Percentiles rank a stretch among this genome's conserved stretches.
phyloP scores from a whole-genome alignment of 129 eudicot genomes.

The Mikania micrantha region DNA sequence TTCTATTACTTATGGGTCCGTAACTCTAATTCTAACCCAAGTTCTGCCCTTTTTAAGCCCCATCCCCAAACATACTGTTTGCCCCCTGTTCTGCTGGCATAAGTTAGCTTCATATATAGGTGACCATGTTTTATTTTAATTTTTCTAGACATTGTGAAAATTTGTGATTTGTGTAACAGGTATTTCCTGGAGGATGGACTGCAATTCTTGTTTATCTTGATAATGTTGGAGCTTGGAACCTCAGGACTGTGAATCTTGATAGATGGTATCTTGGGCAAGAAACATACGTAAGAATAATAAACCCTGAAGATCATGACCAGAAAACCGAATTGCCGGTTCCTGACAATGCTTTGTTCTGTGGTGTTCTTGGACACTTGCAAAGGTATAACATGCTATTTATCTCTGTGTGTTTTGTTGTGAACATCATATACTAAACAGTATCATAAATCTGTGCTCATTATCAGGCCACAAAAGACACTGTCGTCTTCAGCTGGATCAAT shows the following conservation, averaged over 20 bases:
- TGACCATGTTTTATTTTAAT: neutral
- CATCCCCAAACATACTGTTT: no score
- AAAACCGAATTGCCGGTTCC: conserved; percentile 71
- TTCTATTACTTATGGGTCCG: no score
- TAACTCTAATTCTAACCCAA: no score
- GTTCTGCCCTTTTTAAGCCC: no score
- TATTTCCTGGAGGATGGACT: conserved; percentile 94
- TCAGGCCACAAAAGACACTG: conserved; percentile 46
- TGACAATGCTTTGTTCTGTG: conserved; percentile 75
- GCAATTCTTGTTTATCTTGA: conserved; percentile 68
- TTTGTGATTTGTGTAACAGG: conserved; percentile 34
- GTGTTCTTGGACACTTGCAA: conserved; percentile 53
- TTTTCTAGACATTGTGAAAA: neutral
- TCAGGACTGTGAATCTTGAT: conserved; percentile 81
- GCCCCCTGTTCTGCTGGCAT: no score
- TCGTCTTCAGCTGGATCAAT: conserved; percentile 32
- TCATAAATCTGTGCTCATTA: neutral
- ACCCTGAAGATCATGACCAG: conserved; percentile 61
- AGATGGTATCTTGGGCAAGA: conserved; percentile 92
- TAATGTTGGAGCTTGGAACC: conserved; percentile 93
- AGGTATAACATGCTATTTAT: conserved; percentile 34
- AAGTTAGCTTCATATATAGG: no score
- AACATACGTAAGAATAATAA: conserved; percentile 69
- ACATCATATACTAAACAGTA: neutral
- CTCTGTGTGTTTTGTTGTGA: neutral